Evolutionary conservation across 2,329 filamentous ascomycete genomes (phyloP).

Genomic region (Colletotrichum incanum): DNA sequence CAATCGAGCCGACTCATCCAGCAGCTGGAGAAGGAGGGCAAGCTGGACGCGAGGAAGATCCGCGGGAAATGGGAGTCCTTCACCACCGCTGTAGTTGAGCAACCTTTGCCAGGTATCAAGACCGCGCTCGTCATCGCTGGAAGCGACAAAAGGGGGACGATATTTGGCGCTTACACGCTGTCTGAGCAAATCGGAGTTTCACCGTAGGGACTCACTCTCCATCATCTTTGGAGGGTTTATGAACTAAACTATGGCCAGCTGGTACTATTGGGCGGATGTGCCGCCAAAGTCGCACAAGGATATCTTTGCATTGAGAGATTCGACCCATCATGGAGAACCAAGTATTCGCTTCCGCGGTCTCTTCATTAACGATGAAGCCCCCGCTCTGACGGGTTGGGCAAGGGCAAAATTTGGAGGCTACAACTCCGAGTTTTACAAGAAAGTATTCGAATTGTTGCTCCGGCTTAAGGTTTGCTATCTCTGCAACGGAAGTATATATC

Average conservation of each 20-base stretch:
- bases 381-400: slow-evolving; percentile 71
- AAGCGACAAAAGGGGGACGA: slow-evolving; percentile 71
- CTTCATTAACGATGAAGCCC: slow-evolving; percentile 76
- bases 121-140: slow-evolving; percentile 70
- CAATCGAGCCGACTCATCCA: slow-evolving; percentile 64
- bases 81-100: slow-evolving; percentile 58
- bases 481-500: background rate
- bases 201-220: slow-evolving; percentile 53
- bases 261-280: slow-evolving; percentile 75
- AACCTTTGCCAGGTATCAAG: slow-evolving; percentile 62
- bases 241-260: slow-evolving; percentile 48
- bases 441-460: slow-evolving; percentile 75
- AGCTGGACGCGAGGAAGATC: slow-evolving; percentile 61
- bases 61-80: slow-evolving; percentile 73
- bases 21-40: slow-evolving; percentile 60
- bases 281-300: slow-evolving; percentile 62
- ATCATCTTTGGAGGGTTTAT: background rate
- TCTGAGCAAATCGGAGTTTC: slow-evolving; percentile 76
- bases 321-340: slow-evolving; percentile 66
- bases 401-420: slow-evolving; percentile 66
- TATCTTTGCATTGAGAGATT: slow-evolving; percentile 65
- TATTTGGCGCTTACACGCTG: slow-evolving; percentile 73
- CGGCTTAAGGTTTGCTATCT: slow-evolving; percentile 59
- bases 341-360: slow-evolving; percentile 73
- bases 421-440: slow-evolving; percentile 71